Evolutionary conservation across 306 rosid species (phyloP), one percentile per base, ranked within the genome.

Genomic region (Gastrolobium bilobum): DNA sequence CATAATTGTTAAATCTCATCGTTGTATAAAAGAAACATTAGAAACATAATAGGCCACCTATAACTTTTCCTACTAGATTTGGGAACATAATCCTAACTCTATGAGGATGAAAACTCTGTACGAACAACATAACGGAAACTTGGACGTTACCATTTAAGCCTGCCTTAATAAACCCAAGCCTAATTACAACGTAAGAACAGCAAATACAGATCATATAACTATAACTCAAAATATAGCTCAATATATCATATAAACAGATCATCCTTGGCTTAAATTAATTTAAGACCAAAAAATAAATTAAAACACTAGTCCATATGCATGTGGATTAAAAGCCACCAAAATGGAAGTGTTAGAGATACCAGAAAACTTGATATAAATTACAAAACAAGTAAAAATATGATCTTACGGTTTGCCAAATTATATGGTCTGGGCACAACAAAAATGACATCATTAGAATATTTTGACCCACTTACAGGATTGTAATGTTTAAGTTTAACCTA

Each of bases 271-370:
- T 44, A 60, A 8, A 60, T n/a, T 42, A 26, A 80, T 35, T 72
- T 29, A 40, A 47, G n/a, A 51, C 13, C 3, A 29, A 7, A 6
- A 31, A 63, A 35, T 9, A 46, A 58, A 26, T 50, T 10, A 15
- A 31, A 48, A 11, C 52, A 52, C 57, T 43, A 65, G 35, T 38
- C 26, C 70, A 54, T 11, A 65, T 58, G 60, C 26, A 69, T 30
- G 76, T 37, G n/a, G 42, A 40, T 43, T 56, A 56, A 42, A 66
- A 38, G 40, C 20, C 29, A 51, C 5, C 15, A 76, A 26, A 10
- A 33, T 29, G 48, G 42, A 38, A 52, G 62, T 34, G 60, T 50
- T 50, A 47, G 30, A 75, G 47, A 35, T 46, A 52, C 80, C 72
- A 51, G 10, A 3, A n/a, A 74, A 44, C 34, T 30, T 43, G 9